phyloP scores from a whole-genome alignment of 345 rosid genomes.

The Dipteronia dyeriana region DNA sequence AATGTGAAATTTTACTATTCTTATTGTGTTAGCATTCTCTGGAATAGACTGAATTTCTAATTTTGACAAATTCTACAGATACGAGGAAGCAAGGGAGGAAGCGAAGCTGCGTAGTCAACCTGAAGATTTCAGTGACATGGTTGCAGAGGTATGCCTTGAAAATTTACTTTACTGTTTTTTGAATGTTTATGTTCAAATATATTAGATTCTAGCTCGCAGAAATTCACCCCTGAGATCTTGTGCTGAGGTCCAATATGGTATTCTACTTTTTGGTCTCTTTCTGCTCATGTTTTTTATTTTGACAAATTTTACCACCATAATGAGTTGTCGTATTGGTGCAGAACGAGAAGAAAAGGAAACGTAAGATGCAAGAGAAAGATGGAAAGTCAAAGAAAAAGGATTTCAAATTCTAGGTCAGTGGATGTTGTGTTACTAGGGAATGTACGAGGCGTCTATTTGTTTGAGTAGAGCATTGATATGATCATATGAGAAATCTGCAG shows the following conservation, averaged over 20 bases:
- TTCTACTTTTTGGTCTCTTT: not conserved
- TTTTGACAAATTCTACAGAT: conserved; percentile 44
- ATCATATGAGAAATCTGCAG: not conserved
- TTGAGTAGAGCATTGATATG: not conserved
- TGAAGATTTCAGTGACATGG: conserved; percentile 99
- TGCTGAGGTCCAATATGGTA: too few species aligned
- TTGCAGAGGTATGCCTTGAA: conserved; percentile 72
- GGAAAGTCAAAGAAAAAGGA: conserved; percentile 95
- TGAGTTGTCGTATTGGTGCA: conserved; percentile 33
- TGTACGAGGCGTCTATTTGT: too few species aligned
- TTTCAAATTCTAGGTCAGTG: conserved; percentile 59
- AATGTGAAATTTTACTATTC: not conserved
- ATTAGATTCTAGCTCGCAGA: too few species aligned
- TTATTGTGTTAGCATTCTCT: not conserved
- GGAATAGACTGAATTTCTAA: not conserved
- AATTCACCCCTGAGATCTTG: too few species aligned
- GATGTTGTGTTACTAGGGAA: not conserved
- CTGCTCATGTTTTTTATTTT: not conserved
- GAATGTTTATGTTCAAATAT: not conserved
- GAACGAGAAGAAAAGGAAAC: conserved; percentile 96
- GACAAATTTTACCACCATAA: not conserved
- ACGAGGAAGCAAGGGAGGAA: conserved; percentile 98
- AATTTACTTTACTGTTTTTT: not conserved
- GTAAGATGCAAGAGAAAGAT: conserved; percentile 88
- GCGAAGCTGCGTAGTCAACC: conserved; percentile 88